These are phyloP conservation scores for Trichophyton verrucosum DNA, from an alignment of 2,329 filamentous ascomycete genomes.

Conservation along the genomic window DNA sequence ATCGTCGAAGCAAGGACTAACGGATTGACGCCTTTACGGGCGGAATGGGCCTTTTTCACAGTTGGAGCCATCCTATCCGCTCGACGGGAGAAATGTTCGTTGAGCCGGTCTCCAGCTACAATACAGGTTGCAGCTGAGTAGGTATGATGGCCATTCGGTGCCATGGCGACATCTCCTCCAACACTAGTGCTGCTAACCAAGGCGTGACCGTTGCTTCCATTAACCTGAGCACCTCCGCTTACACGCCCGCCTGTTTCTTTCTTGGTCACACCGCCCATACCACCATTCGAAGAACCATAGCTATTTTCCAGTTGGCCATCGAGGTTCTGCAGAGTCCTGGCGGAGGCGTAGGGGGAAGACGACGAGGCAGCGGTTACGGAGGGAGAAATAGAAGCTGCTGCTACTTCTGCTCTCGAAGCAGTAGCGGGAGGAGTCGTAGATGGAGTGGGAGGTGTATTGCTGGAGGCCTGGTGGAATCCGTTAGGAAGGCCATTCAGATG, in stretches of 20 bases:
- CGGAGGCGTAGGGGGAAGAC: slow-evolving; percentile 25
- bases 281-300: slow-evolving; percentile 17
- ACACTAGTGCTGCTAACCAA: neutral
- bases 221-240: neutral
- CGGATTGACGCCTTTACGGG: slow-evolving; percentile 49
- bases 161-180: neutral
- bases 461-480: slow-evolving; percentile 27
- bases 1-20: slow-evolving; percentile 74
- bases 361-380: slow-evolving; percentile 21
- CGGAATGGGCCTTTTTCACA: slow-evolving; percentile 22
- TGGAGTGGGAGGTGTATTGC: neutral
- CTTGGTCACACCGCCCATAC: slow-evolving; percentile 21
- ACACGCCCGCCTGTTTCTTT: slow-evolving; percentile 16
- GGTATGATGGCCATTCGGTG: slow-evolving; percentile 21
- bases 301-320: slow-evolving; percentile 18
- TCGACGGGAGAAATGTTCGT: slow-evolving; percentile 20
- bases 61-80: slow-evolving; percentile 18
- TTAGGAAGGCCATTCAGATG: slow-evolving; percentile 41
- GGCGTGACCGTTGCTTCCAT: slow-evolving; percentile 20
- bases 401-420: neutral
- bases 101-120: slow-evolving; percentile 14
- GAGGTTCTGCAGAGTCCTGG: neutral
- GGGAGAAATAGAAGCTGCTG: neutral
- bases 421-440: slow-evolving; percentile 17
- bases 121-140: slow-evolving; percentile 22